phyloP scores from a whole-genome alignment of 1,284 basidiomycete species.

The Takashimella tepidaria region DNA sequence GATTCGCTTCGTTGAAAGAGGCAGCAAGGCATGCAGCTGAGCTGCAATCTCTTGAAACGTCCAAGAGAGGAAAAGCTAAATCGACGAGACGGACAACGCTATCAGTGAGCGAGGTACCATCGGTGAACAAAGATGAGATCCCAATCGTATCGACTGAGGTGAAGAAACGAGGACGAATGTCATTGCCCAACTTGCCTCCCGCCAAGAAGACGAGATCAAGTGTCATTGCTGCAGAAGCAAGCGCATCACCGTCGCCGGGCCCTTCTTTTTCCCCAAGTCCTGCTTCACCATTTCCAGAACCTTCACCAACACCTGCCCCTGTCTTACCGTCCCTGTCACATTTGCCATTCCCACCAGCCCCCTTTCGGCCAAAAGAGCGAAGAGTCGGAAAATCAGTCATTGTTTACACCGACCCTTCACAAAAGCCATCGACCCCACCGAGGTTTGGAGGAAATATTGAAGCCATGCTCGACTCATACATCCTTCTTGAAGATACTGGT shows the following conservation, averaged over 20 bases:
- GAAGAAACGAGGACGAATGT: constrained; percentile 27
- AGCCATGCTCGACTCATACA: constrained; percentile 60
- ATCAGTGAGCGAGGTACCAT: background rate
- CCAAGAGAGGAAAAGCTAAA: constrained; percentile 14
- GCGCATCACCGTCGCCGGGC: constrained; percentile 7
- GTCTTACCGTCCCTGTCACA: constrained; percentile 37
- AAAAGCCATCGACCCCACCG: constrained; percentile 55
- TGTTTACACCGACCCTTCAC: constrained; percentile 60
- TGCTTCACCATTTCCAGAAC: constrained; percentile 16
- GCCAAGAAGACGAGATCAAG: constrained; percentile 18
- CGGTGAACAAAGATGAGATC: constrained; percentile 6
- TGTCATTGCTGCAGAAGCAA: background rate
- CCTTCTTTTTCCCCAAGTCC: constrained; percentile 15
- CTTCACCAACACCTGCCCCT: constrained; percentile 35
- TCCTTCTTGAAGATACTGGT: constrained; percentile 53
- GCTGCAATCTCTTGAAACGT: constrained; percentile 28
- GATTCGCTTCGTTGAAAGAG: background rate
- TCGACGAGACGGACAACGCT: constrained; percentile 16
- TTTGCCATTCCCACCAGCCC: constrained; percentile 32
- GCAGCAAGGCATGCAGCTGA: constrained; percentile 4
- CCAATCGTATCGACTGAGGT: constrained; percentile 6
- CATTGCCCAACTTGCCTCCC: constrained; percentile 21
- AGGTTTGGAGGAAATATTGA: constrained; percentile 56
- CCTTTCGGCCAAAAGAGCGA: constrained; percentile 53
- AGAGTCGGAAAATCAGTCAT: constrained; percentile 59